Evolutionary conservation across 192 early-diverging fungal genomes (phyloP).

Genomic region (Entomortierella beljakovae): DNA sequence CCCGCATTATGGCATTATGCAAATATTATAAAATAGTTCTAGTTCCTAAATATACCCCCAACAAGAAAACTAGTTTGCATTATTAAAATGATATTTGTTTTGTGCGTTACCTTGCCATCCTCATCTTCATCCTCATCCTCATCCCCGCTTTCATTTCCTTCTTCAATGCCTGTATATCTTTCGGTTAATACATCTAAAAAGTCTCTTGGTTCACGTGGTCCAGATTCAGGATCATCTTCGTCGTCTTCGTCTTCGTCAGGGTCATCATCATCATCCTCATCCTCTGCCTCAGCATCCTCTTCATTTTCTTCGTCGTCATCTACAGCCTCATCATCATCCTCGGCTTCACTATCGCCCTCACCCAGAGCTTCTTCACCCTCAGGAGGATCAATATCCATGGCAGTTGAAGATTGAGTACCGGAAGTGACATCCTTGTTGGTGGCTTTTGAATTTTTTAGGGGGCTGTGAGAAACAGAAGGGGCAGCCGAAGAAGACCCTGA

Average conservation of each 20-base stretch:
- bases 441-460: slow-evolving; percentile 35
- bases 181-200: slow-evolving; percentile 30
- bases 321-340: slow-evolving; percentile 28
- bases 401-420: slow-evolving; percentile 1
- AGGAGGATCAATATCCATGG: slow-evolving; percentile 47
- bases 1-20: too few relatives aligned
- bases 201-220: slow-evolving; percentile 10
- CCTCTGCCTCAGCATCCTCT: slow-evolving; percentile 19
- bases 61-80: too few relatives aligned
- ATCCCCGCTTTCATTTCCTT: slow-evolving; percentile 30
- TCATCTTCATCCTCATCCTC: slow-evolving; percentile 32
- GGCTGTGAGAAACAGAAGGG: not conserved
- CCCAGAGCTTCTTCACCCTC: slow-evolving; percentile 35
- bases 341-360: slow-evolving; percentile 32
- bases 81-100: too few relatives aligned
- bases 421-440: not conserved
- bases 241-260: slow-evolving; percentile 25
- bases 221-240: slow-evolving; percentile 26
- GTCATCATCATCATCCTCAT: slow-evolving; percentile 36
- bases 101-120: slow-evolving; percentile 35
- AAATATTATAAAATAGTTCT: too few relatives aligned
- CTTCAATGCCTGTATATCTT: slow-evolving; percentile 31
- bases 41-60: too few relatives aligned
- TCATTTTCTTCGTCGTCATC: slow-evolving; percentile 30
- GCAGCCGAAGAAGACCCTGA: not conserved